phyloP scores from a whole-genome alignment of 2,329 filamentous ascomycete species.

The Aspergillus proliferans region DNA sequence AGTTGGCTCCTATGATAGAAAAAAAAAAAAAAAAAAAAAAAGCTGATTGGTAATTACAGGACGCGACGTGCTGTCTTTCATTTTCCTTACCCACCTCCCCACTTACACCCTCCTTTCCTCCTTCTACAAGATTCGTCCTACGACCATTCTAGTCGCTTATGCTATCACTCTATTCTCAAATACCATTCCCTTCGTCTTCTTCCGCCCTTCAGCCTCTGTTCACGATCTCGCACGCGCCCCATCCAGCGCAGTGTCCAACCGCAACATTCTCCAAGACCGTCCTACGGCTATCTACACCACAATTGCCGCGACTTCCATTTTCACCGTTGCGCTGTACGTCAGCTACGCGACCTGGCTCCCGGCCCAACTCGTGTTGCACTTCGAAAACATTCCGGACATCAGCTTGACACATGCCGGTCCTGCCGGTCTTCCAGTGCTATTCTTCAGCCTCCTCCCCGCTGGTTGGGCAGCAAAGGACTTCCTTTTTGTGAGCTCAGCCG shows the following conservation, averaged over 20 bases:
- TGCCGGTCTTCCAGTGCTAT: conserved; percentile 41
- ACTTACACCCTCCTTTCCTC: conserved; percentile 67
- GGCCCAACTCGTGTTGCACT: conserved; percentile 65
- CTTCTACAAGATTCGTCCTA: conserved; percentile 66
- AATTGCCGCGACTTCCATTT: conserved; percentile 64
- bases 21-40: no score
- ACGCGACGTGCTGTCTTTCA: conserved; percentile 60
- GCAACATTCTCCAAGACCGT: conserved; percentile 59
- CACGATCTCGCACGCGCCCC: conserved; percentile 52
- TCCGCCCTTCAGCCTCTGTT: conserved; percentile 61
- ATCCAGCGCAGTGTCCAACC: conserved; percentile 48
- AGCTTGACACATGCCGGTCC: conserved; percentile 60
- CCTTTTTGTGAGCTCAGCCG: conserved; percentile 59
- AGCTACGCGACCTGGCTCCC: conserved; percentile 67
- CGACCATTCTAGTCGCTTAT: conserved; percentile 57
- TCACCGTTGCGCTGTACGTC: conserved; percentile 64
- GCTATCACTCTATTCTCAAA: conserved; percentile 63
- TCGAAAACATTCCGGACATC: conserved; percentile 64
- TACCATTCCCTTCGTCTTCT: conserved; percentile 66
- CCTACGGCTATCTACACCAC: conserved; percentile 59
- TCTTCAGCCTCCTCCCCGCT: conserved; percentile 56
- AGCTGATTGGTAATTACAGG: conserved; percentile 35
- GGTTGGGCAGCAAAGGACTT: conserved; percentile 69
- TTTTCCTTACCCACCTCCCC: conserved; percentile 67
- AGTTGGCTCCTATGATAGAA: no score